Evolutionary conservation across 371 early-diverging fungal species (phyloP), one percentile per base, ranked within the genome.

Genomic region (Mucor velutinosus): DNA sequence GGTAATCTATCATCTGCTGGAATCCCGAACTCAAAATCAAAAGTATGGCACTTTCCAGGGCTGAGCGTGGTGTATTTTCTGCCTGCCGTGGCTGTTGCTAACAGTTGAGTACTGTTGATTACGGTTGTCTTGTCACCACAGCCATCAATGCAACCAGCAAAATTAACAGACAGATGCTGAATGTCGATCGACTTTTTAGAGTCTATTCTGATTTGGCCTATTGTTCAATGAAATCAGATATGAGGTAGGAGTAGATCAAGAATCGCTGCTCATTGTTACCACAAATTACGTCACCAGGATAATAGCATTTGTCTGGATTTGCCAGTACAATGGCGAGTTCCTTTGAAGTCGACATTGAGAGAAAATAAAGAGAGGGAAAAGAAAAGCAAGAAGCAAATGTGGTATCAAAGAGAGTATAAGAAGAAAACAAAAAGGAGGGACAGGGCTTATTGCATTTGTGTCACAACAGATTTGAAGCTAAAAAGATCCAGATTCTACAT

Each of bases 211-310:
- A 70, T 12, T 35, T 62, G 27, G 17, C 71, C 71, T 69, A 37
- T 63, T 59, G 33, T 37, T 27, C 41, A 41, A 41, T 41, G 41
- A 5, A 6, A 41, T 41, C 41, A 41, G 41, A 41, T 5, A 17
- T 41, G 4, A 14, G 17, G 41, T 11, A 17, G 37, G 1, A 14
- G 37, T 41, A 17, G 41, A 41, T 41, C 41, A 41, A 17, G 37
- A 41, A 17, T 17, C 17, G 41, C 41, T 17, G 41, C 17, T 5
- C 3, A 1, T 17, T 17, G 5, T 41, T 61, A 66, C 70, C 70
- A 49, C 56, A 47, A 15, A 70, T 35, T 17, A 39, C n/a, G 43
- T 70, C 71, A 6, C 71, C 66, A 35, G 71, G 71, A 58, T 47
- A 58, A 43, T 58, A 70, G 11, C 27, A 29, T 21, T 47, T 66